Evolutionary conservation across 1,284 basidiomycete species (phyloP).

Genomic region (Gomphus bonarii): DNA sequence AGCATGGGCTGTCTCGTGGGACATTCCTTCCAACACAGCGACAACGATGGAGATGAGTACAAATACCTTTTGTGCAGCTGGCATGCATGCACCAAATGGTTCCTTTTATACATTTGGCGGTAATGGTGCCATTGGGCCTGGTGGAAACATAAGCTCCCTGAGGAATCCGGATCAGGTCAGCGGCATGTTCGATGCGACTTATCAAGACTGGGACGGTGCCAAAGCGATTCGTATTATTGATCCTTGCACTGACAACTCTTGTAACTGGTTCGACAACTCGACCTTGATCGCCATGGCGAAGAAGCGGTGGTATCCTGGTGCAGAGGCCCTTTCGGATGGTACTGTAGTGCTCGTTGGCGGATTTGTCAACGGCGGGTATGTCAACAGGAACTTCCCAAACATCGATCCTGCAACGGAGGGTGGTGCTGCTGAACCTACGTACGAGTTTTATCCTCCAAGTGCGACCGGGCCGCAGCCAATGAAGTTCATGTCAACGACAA

Average conservation of each 20-base stretch:
- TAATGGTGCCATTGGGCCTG: constrained; percentile 70
- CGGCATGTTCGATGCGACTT: constrained; percentile 46
- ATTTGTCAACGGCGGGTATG: constrained; percentile 77
- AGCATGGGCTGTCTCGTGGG: constrained; percentile 43
- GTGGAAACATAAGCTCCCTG: constrained; percentile 50
- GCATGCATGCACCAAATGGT: constrained; percentile 58
- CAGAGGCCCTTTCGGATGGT: constrained; percentile 64
- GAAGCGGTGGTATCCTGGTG: constrained; percentile 82
- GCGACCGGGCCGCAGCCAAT: constrained; percentile 52
- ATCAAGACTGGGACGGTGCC: constrained; percentile 57
- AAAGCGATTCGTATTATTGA: constrained; percentile 65
- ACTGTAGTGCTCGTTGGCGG: constrained; percentile 68
- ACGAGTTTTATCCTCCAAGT: constrained; percentile 77
- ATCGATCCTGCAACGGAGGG: constrained; percentile 54
- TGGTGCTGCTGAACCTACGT: constrained; percentile 57
- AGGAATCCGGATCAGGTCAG: constrained; percentile 32
- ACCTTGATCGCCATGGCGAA: constrained; percentile 61
- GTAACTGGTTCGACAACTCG: constrained; percentile 74
- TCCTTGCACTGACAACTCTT: constrained; percentile 54
- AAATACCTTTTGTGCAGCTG: constrained; percentile 78
- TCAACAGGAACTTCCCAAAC: constrained; percentile 77
- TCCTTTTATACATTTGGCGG: constrained; percentile 58
- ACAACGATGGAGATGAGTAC: constrained; percentile 62
- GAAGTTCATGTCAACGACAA: constrained; percentile 72
- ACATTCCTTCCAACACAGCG: constrained; percentile 39